Base-by-base conservation (phyloP, 2,329 filamentous ascomycete species). In the Chrysoporthe deuterocubensis region DNA sequence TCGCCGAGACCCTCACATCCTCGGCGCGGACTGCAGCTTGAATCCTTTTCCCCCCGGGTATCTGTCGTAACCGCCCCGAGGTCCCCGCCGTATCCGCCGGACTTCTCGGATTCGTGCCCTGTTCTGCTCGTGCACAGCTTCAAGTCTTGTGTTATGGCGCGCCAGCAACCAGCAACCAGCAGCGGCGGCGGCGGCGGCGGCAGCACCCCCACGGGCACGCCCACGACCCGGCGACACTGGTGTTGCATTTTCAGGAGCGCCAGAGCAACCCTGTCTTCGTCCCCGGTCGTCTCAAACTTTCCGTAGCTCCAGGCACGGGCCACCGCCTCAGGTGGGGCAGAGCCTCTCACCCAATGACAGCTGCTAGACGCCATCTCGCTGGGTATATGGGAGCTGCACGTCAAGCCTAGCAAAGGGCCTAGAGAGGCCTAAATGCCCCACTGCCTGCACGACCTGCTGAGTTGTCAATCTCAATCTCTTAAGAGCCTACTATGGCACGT, bases 261-360 rank as follows among this genome's bases (percentile, higher is more conserved):
- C 9, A 40, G 16, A 37, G 32, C n/a, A 40, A 14, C 54, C 54
- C 34, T 57, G 54, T 57, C 54, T 40, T 32, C 18, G 9, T 9
- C 37, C 37, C 37, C 37, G 37, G 37, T 46, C 44, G 7, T 46
- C 44, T 18, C 44, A 46, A 37, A n/a, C 9, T 16, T 5, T 40
- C 18, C 43, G 14, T 37, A 48, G 43, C 43, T 14, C 32, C 14
- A 46, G 21, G 60, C 60, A 43, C 57, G 57, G 32, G 43, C 60
- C 44, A 62, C 60, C 37, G 60, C 60, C 32, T 62, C 60, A 62
- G 60, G 60, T 50, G 60, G 60, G 21, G 16, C 60, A 62, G 40
- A 52, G 7, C 16, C 21, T 26, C 60, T 32, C 21, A 21, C 46
- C 54, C 60, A 62, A 52, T 62, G 44, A 52, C 26, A 50, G 16